A percentile compares a stretch with the other conserved stretches of the same genome.
Evolutionary conservation across 2,329 filamentous ascomycete species (phyloP).

Genomic region (Neodidymelliopsis sp.): DNA sequence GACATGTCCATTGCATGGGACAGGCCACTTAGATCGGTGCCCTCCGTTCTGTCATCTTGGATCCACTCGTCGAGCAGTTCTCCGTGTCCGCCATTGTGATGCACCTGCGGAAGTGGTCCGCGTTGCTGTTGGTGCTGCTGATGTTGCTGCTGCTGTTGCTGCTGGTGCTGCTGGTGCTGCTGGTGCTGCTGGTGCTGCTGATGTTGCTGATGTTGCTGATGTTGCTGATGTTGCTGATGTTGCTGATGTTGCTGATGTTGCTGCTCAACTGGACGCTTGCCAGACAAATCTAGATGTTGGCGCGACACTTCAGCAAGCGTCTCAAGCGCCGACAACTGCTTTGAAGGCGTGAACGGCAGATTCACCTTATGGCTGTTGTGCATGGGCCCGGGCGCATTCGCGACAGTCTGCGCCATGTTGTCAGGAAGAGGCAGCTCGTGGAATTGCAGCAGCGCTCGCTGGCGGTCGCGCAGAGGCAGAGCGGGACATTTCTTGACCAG

Average conservation of each 20-base stretch:
- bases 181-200: slow-evolving; percentile 26
- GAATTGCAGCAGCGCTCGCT: slow-evolving; percentile 75
- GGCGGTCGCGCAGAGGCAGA: slow-evolving; percentile 75
- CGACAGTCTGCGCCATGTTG: slow-evolving; percentile 37
- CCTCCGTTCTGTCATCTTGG: slow-evolving; percentile 48
- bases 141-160: background rate
- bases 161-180: slow-evolving; percentile 14
- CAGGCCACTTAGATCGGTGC: slow-evolving; percentile 30
- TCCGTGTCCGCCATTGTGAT: slow-evolving; percentile 32
- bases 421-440: slow-evolving; percentile 68
- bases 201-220: slow-evolving; percentile 3
- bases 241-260: slow-evolving; percentile 15
- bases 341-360: slow-evolving; percentile 55
- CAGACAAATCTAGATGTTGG: slow-evolving; percentile 68
- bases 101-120: slow-evolving; percentile 9
- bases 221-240: slow-evolving; percentile 17
- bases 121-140: slow-evolving; percentile 9
- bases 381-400: slow-evolving; percentile 26
- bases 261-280: slow-evolving; percentile 51
- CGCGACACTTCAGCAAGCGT: slow-evolving; percentile 88
- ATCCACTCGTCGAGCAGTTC: slow-evolving; percentile 49
- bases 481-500: slow-evolving; percentile 87
- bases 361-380: slow-evolving; percentile 44
- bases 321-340: slow-evolving; percentile 80
- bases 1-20: slow-evolving; percentile 45